phyloP scores from a whole-genome alignment of 1,139 yeast species.

The Magnusiomyces tetraspermus region DNA sequence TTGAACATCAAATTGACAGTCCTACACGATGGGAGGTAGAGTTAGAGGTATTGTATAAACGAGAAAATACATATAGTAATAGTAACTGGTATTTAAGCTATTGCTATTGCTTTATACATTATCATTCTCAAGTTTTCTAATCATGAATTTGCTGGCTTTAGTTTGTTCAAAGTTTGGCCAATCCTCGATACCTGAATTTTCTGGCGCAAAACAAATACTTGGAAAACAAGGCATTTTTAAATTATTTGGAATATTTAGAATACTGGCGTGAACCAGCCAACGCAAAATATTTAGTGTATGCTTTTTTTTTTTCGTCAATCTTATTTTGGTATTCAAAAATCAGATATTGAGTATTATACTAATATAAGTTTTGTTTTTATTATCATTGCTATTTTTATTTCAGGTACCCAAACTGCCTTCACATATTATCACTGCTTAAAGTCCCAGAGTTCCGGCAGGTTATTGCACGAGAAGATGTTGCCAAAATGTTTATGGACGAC shows the following conservation, averaged over 20 bases:
- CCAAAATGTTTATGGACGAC: slow-evolving; percentile 36
- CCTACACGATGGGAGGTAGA: slow-evolving; percentile 80
- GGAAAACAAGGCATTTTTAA: slow-evolving; percentile 50
- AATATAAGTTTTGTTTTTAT: not conserved
- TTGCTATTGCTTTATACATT: too few relatives aligned
- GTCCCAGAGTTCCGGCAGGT: slow-evolving; percentile 35
- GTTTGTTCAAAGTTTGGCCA: slow-evolving; percentile 75
- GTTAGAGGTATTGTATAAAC: slow-evolving; percentile 41
- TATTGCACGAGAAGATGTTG: slow-evolving; percentile 35
- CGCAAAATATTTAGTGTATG: slow-evolving; percentile 48
- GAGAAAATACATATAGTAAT: too few relatives aligned
- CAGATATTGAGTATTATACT: not conserved
- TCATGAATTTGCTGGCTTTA: slow-evolving; percentile 14
- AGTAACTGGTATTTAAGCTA: too few relatives aligned
- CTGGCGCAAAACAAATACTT: slow-evolving; percentile 66
- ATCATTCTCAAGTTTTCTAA: not conserved
- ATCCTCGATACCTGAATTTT: slow-evolving; percentile 64
- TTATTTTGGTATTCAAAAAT: not conserved
- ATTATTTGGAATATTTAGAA: slow-evolving; percentile 56
- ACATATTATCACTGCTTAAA: slow-evolving; percentile 47
- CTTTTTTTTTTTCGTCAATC: not conserved
- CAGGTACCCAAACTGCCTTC: slow-evolving; percentile 59
- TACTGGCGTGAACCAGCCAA: slow-evolving; percentile 68
- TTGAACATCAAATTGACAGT: slow-evolving; percentile 27
- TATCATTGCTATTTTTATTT: not conserved